Base-by-base conservation (phyloP, 2,329 filamentous ascomycete genomes). In the Claviceps digitariae region DNA sequence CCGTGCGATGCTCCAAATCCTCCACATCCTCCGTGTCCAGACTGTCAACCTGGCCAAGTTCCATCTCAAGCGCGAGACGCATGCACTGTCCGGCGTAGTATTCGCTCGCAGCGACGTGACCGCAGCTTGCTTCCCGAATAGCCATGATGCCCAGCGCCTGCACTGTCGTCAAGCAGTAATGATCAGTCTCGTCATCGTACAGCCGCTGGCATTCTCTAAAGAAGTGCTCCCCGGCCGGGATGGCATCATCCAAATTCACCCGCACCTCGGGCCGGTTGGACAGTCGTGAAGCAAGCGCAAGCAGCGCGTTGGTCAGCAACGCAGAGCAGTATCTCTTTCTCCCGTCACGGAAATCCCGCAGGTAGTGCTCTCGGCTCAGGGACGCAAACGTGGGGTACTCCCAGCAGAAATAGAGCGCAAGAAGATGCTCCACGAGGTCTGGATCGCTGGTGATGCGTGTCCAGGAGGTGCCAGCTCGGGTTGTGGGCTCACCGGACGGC, bases 81-180 rank as follows among this genome's bases (percentile, higher is more conserved):
- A 87, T 79, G 59, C 83, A 86, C 63, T 86, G 80, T 1, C 84
- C 84, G 2, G 82, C 79, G 56, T 85, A 84, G 53, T 79, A 84
- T 73, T 83, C 87, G 50, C 83, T 85, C 57, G 82, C 79, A 29
- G 82, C 85, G 60, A 87, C 82, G 34, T 84, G 74, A 0, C 84
- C 84, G 57, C 79, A 82, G 60, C 83, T 87, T 4, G 82, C 83
- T 68, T 89, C 84, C 44, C 84, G 72, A 57, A 87, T 81, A 8
- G 82, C 82, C 83, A 90, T 86, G 60, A 89, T 78, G 5, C 83
- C 83, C 20, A 89, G 69, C 1, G 84, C 84, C 68, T 89, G 84
- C 48, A 86, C 81, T 2, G 82, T 87, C 2, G 84, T 86, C 23
- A 88, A 67, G 6, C 66, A 76, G 56, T 85, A 77, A 50, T 79